Percentiles rank a stretch among this genome's conserved stretches.
Conservation (phyloP, 2,329 filamentous ascomycete genomes). For the Xylaria multiplex region DNA sequence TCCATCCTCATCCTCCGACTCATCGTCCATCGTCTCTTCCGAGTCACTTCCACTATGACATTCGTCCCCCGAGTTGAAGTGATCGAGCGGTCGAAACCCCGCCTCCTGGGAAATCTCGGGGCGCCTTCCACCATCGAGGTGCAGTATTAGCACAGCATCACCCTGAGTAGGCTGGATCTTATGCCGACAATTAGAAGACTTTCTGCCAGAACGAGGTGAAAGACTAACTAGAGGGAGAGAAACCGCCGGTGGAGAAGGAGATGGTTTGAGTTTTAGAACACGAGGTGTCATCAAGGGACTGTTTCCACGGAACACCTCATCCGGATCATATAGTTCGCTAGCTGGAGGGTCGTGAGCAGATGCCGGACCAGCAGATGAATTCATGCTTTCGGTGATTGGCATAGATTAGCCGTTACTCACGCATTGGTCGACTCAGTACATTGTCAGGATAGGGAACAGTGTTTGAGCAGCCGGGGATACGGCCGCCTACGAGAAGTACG, state of each 20-base stretch:
- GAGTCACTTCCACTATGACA: slow-evolving; percentile 51
- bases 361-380: slow-evolving; percentile 47
- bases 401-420: slow-evolving; percentile 49
- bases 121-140: slow-evolving; percentile 70
- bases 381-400: slow-evolving; percentile 48
- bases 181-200: slow-evolving; percentile 62
- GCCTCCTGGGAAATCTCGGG: slow-evolving; percentile 72
- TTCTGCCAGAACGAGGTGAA: slow-evolving; percentile 53
- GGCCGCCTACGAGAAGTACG: slow-evolving; percentile 23
- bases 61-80: slow-evolving; percentile 54
- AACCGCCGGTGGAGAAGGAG: slow-evolving; percentile 61
- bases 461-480: slow-evolving; percentile 29
- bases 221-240: slow-evolving; percentile 57
- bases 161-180: slow-evolving; percentile 67
- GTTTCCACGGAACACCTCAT: slow-evolving; percentile 57
- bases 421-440: slow-evolving; percentile 47
- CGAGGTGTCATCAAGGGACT: slow-evolving; percentile 54
- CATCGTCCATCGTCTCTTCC: slow-evolving; percentile 42
- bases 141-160: slow-evolving; percentile 73
- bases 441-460: slow-evolving; percentile 39
- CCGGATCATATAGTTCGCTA: slow-evolving; percentile 57
- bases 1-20: slow-evolving; percentile 47
- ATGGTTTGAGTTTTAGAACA: slow-evolving; percentile 59
- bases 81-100: slow-evolving; percentile 62
- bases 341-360: slow-evolving; percentile 48